These are phyloP conservation scores for Adiantum capillusveneris DNA, from an alignment of 75 land plant genomes.

Conservation along the genomic window DNA sequence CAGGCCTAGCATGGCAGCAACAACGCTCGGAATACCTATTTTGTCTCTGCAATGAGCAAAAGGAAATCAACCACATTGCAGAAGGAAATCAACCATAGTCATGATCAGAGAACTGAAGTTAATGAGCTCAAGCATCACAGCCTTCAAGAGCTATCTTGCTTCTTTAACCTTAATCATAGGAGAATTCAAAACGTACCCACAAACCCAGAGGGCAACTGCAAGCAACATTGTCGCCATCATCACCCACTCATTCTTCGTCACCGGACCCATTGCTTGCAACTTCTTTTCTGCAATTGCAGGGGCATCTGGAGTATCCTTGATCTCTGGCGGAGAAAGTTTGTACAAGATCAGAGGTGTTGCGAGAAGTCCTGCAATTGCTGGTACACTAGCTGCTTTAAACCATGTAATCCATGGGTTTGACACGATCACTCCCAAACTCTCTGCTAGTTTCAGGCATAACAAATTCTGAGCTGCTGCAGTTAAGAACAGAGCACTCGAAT, in stretches of 20 bases:
- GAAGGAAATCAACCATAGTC: too few species aligned
- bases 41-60: constrained; percentile 58
- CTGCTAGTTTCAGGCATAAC: constrained; percentile 89
- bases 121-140: too few species aligned
- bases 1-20: constrained; percentile 96
- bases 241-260: constrained; percentile 82
- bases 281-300: constrained; percentile 85
- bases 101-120: too few species aligned
- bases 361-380: constrained; percentile 68
- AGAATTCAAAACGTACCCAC: constrained; percentile 51
- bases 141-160: too few species aligned
- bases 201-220: constrained; percentile 95
- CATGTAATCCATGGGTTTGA: constrained; percentile 91
- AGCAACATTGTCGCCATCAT: constrained; percentile 97
- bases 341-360: constrained; percentile 74
- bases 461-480: constrained; percentile 99
- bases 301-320: constrained; percentile 96
- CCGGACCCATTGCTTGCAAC: constrained; percentile 75
- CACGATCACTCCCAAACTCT: constrained; percentile 82
- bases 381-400: constrained; percentile 95
- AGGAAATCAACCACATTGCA: too few species aligned
- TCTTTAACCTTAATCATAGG: too few species aligned
- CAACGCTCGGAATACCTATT: constrained; percentile 88
- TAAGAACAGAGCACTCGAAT: constrained; percentile 96
- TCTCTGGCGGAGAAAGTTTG: constrained; percentile 90